Conservation (phyloP, 352 stramenopile genomes). For the Pythium folliculosum region DNA sequence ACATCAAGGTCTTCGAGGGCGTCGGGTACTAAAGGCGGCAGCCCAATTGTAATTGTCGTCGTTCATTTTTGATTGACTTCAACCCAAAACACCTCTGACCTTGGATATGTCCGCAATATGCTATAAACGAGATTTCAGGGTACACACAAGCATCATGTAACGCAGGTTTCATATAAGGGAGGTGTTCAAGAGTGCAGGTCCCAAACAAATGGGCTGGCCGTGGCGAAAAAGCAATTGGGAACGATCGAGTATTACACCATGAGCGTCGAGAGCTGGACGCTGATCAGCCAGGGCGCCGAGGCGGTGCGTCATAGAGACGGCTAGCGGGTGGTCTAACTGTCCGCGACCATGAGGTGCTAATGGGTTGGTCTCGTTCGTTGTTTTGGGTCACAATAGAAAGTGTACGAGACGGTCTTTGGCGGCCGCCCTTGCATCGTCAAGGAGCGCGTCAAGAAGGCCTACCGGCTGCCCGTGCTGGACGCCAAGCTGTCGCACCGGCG, state of each 20-base stretch:
- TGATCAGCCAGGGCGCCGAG: constrained; percentile 83
- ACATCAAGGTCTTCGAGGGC: constrained; percentile 59
- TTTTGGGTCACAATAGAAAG: constrained; percentile 44
- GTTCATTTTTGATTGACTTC: too few relatives aligned
- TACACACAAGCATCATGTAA: not conserved
- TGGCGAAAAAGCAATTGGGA: not conserved
- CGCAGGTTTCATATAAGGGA: too few relatives aligned
- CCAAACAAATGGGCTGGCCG: not conserved
- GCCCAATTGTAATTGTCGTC: too few relatives aligned
- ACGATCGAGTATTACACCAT: too few relatives aligned
- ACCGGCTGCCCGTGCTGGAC: constrained; percentile 74
- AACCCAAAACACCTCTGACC: too few relatives aligned
- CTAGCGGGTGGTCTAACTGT: not conserved
- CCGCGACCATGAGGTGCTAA: not conserved
- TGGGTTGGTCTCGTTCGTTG: not conserved
- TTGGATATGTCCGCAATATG: too few relatives aligned
- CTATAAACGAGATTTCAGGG: not conserved
- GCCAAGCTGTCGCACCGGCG: constrained; percentile 81
- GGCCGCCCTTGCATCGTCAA: constrained; percentile 77
- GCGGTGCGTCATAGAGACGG: constrained; percentile 41
- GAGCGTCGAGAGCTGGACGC: constrained; percentile 49
- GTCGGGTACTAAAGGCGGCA: constrained; percentile 34
- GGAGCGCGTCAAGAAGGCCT: constrained; percentile 83
- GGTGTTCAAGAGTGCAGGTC: not conserved
- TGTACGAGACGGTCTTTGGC: constrained; percentile 72